Evolutionary conservation across 495 filamentous ascomycete genomes (phyloP).

Genomic region (Aspergillus ostianus): DNA sequence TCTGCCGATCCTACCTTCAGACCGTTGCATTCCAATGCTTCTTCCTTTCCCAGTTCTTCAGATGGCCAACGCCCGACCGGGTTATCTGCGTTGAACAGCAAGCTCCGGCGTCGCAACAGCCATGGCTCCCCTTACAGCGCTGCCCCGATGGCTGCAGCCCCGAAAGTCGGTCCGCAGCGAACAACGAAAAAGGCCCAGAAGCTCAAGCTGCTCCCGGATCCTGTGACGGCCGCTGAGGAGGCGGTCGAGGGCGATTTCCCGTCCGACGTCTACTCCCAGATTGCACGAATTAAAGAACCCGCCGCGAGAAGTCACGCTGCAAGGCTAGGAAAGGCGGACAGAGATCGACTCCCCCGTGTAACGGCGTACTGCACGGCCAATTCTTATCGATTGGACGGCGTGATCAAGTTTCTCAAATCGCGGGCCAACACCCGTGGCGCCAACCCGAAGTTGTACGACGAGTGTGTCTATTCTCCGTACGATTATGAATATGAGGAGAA

Average conservation of each 20-base stretch:
- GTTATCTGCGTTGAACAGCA: constrained; percentile 81
- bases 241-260: constrained; percentile 82
- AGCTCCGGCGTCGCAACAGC: constrained; percentile 81
- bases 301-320: constrained; percentile 92
- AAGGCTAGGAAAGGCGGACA: constrained; percentile 86
- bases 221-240: constrained; percentile 72
- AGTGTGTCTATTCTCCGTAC: constrained; percentile 94
- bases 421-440: constrained; percentile 69
- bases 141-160: constrained; percentile 43
- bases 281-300: constrained; percentile 93
- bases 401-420: constrained; percentile 87
- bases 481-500: constrained; percentile 60
- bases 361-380: constrained; percentile 96
- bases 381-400: constrained; percentile 79
- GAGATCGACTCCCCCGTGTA: constrained; percentile 81
- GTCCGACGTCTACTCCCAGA: constrained; percentile 93
- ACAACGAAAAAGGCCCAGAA: constrained; percentile 96
- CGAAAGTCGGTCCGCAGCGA: constrained; percentile 91
- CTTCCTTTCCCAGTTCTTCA: constrained; percentile 36
- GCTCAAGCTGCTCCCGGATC: constrained; percentile 88
- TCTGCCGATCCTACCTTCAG: constrained; percentile 44
- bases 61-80: constrained; percentile 37
- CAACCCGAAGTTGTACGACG: constrained; percentile 87
- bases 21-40: constrained; percentile 39
- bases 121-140: constrained; percentile 61